A percentile compares a stretch with the other conserved stretches of the same genome.
Evolutionary conservation across 139 green algal genomes (phyloP).

Genomic region (Picochlorum sp.): DNA sequence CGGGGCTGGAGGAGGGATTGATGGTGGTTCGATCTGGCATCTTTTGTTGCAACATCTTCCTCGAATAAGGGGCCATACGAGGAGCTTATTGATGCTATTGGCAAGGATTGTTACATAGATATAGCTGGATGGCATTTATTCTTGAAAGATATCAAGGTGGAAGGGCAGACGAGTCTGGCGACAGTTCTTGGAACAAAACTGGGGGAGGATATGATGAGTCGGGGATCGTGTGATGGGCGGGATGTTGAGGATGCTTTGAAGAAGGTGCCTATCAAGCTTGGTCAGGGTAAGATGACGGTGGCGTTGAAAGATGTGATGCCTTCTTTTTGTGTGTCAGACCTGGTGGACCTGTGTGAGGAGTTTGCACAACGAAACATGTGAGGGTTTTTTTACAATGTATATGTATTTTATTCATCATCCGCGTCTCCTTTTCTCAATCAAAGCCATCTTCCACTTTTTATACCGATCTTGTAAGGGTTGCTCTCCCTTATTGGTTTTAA

Average conservation of each 20-base stretch:
- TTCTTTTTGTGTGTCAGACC: conserved; percentile 12
- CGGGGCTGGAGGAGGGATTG: neutral
- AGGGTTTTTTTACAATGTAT: neutral
- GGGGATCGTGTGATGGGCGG: neutral
- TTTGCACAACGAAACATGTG: conserved; percentile 12
- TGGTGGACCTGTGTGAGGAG: conserved; percentile 22
- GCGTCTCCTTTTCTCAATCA: neutral
- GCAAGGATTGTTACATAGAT: conserved; percentile 19
- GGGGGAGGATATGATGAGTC: conserved; percentile 11
- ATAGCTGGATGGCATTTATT: conserved; percentile 32
- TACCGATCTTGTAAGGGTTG: neutral
- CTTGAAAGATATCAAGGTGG: conserved; percentile 25
- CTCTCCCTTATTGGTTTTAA: conserved; percentile 54
- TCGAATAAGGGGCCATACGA: conserved; percentile 16
- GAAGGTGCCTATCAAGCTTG: conserved; percentile 25
- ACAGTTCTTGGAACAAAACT: conserved; percentile 18
- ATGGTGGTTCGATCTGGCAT: conserved; percentile 23
- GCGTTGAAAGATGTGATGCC: conserved; percentile 19
- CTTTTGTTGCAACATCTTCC: conserved; percentile 17
- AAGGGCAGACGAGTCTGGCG: conserved; percentile 12
- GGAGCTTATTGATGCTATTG: conserved; percentile 17
- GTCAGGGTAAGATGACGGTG: conserved; percentile 17
- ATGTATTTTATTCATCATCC: no score
- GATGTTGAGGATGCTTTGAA: conserved; percentile 9
- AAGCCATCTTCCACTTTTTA: neutral